Evolutionary conservation across 1,284 basidiomycete species (phyloP).

Genomic region (Sanguinoderma infundibulare): DNA sequence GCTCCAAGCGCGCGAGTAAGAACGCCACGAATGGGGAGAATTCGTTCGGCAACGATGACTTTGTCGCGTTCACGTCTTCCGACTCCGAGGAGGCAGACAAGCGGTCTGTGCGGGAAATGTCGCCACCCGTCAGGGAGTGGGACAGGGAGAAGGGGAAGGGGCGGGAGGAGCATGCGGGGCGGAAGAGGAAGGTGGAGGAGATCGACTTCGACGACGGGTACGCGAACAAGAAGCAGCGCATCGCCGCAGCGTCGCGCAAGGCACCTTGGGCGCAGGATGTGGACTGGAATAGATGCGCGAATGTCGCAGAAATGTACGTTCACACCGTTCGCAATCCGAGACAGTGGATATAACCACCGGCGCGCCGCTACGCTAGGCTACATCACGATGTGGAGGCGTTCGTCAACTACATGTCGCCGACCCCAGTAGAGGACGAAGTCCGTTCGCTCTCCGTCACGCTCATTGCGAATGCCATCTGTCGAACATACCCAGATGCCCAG

Average conservation of each 20-base stretch:
- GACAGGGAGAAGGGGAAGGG: conserved; percentile 41
- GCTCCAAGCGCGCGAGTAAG: not conserved
- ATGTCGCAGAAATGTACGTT: conserved; percentile 79
- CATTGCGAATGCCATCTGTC: conserved; percentile 70
- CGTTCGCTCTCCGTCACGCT: conserved; percentile 78
- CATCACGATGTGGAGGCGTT: conserved; percentile 88
- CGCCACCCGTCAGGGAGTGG: conserved; percentile 45
- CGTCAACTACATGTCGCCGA: conserved; percentile 87
- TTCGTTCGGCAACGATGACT: conserved; percentile 54
- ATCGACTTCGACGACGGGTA: conserved; percentile 55
- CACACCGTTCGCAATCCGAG: conserved; percentile 9
- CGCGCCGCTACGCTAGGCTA: conserved; percentile 52
- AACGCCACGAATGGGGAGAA: not conserved
- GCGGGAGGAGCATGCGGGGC: conserved; percentile 32
- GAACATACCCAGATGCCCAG: conserved; percentile 78
- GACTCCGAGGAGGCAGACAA: conserved; percentile 43
- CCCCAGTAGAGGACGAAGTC: conserved; percentile 83
- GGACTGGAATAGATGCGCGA: conserved; percentile 78
- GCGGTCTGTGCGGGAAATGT: conserved; percentile 33
- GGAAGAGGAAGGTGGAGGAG: conserved; percentile 49
- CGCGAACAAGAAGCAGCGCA: conserved; percentile 61
- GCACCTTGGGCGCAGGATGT: conserved; percentile 84
- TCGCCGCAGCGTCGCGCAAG: conserved; percentile 60
- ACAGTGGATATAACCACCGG: conserved; percentile 4
- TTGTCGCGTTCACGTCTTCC: conserved; percentile 55